Base-by-base conservation (phyloP, 2,329 filamentous ascomycete species). In the Trichoderma sp. region DNA sequence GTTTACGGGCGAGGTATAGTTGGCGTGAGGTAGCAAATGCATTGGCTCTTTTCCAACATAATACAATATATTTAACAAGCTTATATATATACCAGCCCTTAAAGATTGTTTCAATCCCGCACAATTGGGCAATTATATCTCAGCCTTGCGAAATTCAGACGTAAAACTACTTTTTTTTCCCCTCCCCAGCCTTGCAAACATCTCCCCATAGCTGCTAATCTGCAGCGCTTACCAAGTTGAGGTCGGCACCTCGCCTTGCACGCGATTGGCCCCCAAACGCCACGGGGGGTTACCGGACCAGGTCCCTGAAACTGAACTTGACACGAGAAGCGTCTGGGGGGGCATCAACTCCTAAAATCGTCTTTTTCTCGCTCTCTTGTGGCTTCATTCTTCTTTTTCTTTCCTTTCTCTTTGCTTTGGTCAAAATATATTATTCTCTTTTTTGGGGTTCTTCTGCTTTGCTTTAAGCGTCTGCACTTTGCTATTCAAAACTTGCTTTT, bases 301-400 rank as follows among this genome's bases (percentile, higher is more conserved):
- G 21, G 11, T 47, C 7, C 52, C 49, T 68, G 66, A 68, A 68
- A 68, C 66, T 43, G 58, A 35, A 55, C 66, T 56, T 68, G 66
- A 68, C 29, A 68, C 66, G 40, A 57, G 31, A 47, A 43, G 24
- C 35, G 43, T 59, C 37, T 21, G 62, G 60, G 60, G 58, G 24
- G 4, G 16, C 19, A 33, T 21, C 11, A 27, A 27, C 57, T 61
- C 47, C 66, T 68, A 43, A 19, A 43, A 43, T 14, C 40, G 40
- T 58, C 27, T 64, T 52, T 21, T 11, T 55, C 57, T 59, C 53
- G 21, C 55, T 56, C 19, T 43, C 49, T 53, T 43, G 49, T 37
- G 58, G 65, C 55, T 71, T 62, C 67, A 27, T 63, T 61, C 70
- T 33, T 61, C 31, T 60, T 24, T 33, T 35, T 19, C 52, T 33